Percentiles rank a stretch among this genome's conserved stretches.
phyloP scores from a whole-genome alignment of 2,329 filamentous ascomycete species.

The Chrysoporthe deuterocubensis region DNA sequence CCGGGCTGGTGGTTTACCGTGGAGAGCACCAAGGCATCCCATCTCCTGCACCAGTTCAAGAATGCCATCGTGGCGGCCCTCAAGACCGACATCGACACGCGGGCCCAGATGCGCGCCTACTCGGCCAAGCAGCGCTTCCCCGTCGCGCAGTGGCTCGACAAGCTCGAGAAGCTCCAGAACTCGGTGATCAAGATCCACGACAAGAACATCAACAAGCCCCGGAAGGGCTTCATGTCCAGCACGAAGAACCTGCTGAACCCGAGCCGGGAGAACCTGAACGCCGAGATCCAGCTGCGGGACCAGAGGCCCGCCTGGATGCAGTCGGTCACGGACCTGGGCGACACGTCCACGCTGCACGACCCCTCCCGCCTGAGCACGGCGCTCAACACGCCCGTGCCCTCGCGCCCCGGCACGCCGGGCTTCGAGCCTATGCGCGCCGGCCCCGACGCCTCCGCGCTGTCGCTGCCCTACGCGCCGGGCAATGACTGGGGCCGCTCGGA shows the following conservation, averaged over 20 bases:
- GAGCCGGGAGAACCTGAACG: conserved; percentile 22
- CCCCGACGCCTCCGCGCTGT: conserved; percentile 6
- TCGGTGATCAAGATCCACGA: conserved; percentile 52
- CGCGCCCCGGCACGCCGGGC: conserved; percentile 27
- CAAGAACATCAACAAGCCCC: conserved; percentile 37
- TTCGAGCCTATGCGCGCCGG: conserved; percentile 14
- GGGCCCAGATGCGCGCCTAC: conserved; percentile 65
- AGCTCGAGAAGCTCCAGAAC: conserved; percentile 63
- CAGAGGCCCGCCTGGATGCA: conserved; percentile 24
- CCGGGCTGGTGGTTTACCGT: conserved; percentile 74
- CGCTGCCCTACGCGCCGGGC: background rate
- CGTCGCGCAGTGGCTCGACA: conserved; percentile 68
- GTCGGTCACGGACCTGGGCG: conserved; percentile 21
- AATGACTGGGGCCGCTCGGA: conserved; percentile 20
- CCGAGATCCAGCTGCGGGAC: conserved; percentile 25
- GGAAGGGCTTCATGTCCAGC: conserved; percentile 30
- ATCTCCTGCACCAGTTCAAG: conserved; percentile 67
- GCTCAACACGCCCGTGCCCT: conserved; percentile 30
- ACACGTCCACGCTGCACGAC: conserved; percentile 5
- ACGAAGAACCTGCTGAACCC: conserved; percentile 28
- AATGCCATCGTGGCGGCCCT: conserved; percentile 63
- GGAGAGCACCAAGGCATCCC: conserved; percentile 60
- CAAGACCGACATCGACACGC: conserved; percentile 56
- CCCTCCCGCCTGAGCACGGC: conserved; percentile 28
- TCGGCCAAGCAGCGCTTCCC: conserved; percentile 69